Percentiles rank a stretch among this genome's conserved stretches.
These are phyloP conservation scores for Magnolia officinalis DNA, from an alignment of 164 flowering plant species.

Conservation along the genomic window DNA sequence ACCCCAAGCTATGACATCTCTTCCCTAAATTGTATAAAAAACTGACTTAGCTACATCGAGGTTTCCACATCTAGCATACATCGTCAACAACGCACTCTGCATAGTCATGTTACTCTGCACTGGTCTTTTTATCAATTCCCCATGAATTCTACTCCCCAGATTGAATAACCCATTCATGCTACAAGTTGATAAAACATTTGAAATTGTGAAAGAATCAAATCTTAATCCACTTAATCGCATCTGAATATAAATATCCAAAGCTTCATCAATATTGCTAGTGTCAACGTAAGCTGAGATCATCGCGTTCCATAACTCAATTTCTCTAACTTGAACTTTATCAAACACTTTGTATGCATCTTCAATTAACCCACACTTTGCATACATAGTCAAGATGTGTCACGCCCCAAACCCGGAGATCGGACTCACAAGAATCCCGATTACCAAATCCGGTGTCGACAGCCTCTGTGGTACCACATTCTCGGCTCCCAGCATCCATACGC, in stretches of 20 bases:
- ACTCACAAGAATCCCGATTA: too few species aligned
- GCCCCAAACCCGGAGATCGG: too few species aligned
- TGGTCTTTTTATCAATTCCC: slow-evolving; percentile 43
- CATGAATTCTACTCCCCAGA: slow-evolving; percentile 49
- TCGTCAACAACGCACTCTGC: slow-evolving; percentile 47
- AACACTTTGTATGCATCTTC: slow-evolving; percentile 40
- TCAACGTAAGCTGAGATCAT: slow-evolving; percentile 45
- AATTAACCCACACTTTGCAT: slow-evolving; percentile 35
- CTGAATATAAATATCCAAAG: slow-evolving; percentile 32
- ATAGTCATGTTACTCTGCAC: slow-evolving; percentile 26
- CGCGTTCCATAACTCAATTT: slow-evolving; percentile 49
- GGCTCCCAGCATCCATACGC: too few species aligned
- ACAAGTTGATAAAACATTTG: slow-evolving; percentile 40
- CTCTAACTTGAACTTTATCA: slow-evolving; percentile 18
- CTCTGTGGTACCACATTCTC: too few species aligned
- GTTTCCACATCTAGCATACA: slow-evolving; percentile 48
- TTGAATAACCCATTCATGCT: slow-evolving; percentile 24
- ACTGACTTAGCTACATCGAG: slow-evolving; percentile 36
- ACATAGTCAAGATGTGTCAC: slow-evolving; percentile 24
- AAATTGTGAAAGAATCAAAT: slow-evolving; percentile 37
- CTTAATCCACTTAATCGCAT: slow-evolving; percentile 27
- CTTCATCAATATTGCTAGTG: slow-evolving; percentile 29
- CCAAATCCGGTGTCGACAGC: too few species aligned
- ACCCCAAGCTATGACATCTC: too few species aligned
- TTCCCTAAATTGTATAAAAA: slow-evolving; percentile 11